phyloP scores from a whole-genome alignment of 257 asterid genomes.

The Plantago elongata region DNA sequence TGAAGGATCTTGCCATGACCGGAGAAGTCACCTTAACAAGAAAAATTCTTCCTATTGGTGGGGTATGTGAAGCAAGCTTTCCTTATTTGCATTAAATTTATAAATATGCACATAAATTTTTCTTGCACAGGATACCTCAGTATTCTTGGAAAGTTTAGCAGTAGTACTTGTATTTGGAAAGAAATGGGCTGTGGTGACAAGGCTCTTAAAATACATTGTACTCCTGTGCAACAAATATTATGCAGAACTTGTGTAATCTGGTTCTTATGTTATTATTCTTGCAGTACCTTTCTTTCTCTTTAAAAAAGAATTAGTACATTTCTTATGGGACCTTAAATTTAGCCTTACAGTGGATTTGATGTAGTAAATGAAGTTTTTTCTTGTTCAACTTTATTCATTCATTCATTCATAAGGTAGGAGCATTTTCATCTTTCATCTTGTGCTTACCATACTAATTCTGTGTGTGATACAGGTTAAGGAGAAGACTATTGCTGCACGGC shows the following conservation, averaged over 20 bases:
- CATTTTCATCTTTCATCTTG: no score
- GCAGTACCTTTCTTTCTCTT: no score
- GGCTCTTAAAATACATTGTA: no score
- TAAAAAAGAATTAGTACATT: not conserved
- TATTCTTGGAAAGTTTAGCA: no score
- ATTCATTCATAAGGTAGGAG: not conserved
- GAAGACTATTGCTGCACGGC: slow-evolving; percentile 93
- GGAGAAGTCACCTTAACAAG: slow-evolving; percentile 91
- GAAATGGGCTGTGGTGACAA: no score
- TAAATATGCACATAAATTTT: not conserved
- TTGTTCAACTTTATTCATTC: not conserved
- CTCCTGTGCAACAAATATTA: no score
- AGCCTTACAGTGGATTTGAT: not conserved
- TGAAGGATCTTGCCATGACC: slow-evolving; percentile 95
- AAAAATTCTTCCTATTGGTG: slow-evolving; percentile 95
- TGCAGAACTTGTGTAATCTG: no score
- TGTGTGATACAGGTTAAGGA: slow-evolving; percentile 66
- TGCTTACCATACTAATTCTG: not conserved
- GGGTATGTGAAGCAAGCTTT: slow-evolving; percentile 53
- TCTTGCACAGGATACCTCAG: no score
- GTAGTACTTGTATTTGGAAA: no score
- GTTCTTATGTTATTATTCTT: no score
- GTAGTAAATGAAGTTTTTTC: not conserved
- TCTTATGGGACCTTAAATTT: not conserved
- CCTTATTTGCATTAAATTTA: not conserved